Base-by-base conservation (phyloP, 345 rosid species). In the Aethionema arabicum region DNA sequence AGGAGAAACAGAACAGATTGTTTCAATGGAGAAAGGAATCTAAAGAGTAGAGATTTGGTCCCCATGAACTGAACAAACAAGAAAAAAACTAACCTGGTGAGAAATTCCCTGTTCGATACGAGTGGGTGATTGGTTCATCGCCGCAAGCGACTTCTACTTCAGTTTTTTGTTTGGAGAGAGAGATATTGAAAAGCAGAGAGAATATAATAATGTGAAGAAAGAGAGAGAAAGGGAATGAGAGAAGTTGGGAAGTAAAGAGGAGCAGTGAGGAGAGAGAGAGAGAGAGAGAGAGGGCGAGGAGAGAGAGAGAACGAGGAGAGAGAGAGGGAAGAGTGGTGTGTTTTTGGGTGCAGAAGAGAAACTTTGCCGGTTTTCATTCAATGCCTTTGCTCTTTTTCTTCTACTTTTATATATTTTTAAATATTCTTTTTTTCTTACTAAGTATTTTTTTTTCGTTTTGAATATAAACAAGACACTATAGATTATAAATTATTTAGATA, bases 71-170 rank as follows among this genome's bases (percentile, higher is more conserved):
- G 16, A 15, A 42, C 63, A 41, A 11, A 41, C 35, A 8, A 41
- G 43, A 45, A 61, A 43, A 14, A 50, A 50, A 53, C 53, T 21
- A 72, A 82, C 93, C 93, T 84, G 79, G 5, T 54, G 80, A 75
- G 80, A 56, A 11, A 73, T 42, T 56, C 86, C 86, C 40, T 69
- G 78, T 68, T 84, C 90, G 49, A 70, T 44, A 45, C 47, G 54
- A 43, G 66, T 73, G 30, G 65, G 77, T 41, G 84, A 67, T 35
- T 76, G 80, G 78, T 61, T 73, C 90, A 82, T 84, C 77, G 69
- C 69, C 30, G 49, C 14, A 32, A 63, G 59, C 0, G 46, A 53
- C 50, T 46, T 49, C 13, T 45, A 39, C 53, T 67, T 38, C 52
- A 49, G 54, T 66, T 66, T 66, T 66, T 30, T 52, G 48, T 55